Evolutionary conservation across 2,329 filamentous ascomycete genomes (phyloP), one percentile per base, ranked within the genome.

Genomic region (Orbilia quercus): DNA sequence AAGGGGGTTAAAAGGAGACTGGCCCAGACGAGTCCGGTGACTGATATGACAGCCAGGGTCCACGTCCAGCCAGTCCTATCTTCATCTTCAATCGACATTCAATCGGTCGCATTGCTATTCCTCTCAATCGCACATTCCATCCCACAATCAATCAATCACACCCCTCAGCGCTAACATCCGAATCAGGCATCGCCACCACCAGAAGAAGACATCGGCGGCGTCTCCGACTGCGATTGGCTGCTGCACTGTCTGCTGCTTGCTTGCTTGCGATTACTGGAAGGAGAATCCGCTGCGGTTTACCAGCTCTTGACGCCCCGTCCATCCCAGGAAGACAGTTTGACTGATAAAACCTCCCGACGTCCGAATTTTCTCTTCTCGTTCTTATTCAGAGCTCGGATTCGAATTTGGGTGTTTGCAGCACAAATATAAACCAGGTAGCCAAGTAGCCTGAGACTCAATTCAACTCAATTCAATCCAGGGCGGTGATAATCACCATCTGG

Each of bases 231-330:
- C 67, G 59, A 72, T 72, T 72, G 67, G 67, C 25, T 53, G 25
- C 25, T 28, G 59, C 44, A 44, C 25, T 40, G 50, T 31, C 28
- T 31, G 28, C 28, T 47, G 20, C 45, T 31, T 54, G n/a, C 47
- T 44, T 71, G 66, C 57, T 63, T 72, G 53, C 59, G 59, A 60
- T 58, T 72, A 65, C 67, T 72, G 59, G 67, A 72, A 72, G 67
- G 45, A 72, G 59, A 59, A 63, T 42, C 31, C 55, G 67, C 67
- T 65, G 67, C 45, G 14, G 36, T 16, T 12, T 7, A 23, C 53
- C 40, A 51, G 51, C 47, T 59, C 59, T 45, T 58, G 60, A 71
- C 66, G 67, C 59, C 67, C n/a, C 67, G 54, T 42, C 51, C 50
- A 42, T 64, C 58, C 45, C 42, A 64, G 66, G 66, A 31, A 31